Base-by-base conservation (phyloP, 768 basidiomycete genomes). In the Harrya chromipes region DNA sequence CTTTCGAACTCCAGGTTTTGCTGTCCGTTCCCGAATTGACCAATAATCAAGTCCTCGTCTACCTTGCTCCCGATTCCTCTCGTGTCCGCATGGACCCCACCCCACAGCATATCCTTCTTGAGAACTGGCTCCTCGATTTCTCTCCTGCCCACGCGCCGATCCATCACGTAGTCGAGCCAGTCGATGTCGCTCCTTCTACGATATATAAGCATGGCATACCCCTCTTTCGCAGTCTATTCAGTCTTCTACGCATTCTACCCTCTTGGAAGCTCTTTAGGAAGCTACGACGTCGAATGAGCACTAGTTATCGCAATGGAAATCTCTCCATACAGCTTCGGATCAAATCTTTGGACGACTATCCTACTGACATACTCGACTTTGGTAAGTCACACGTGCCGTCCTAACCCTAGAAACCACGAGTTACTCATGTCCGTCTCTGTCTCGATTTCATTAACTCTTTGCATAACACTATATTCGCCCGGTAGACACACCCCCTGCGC, bases 161-260 rank as follows among this genome's bases (percentile, higher is more conserved):
- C 10, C 53, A 55, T n/a, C 46, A 55, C 12, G 57, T 64, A 40
- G 59, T 64, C 39, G 64, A 63, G 47, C 56, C 51, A 38, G 57
- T 67, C 42, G 84, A 85, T 50, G 74, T 85, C 34, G 79, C 83
- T 13, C 80, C 85, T 31, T 77, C 89, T 0, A 86, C 84, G 12
- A 84, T 90, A 46, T 92, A 92, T 77, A 92, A 92, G 67, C 84
- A 90, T 58, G 82, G 85, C 31, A 91, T 92, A 59, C 78, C 86
- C 27, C 76, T 90, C 17, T 92, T 91, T 72, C 78, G 90, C 43
- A 87, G 86, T 61, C 6, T 92, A 73, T 73, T 62, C 53, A 84
- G 82, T 45, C 67, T 91, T 37, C 74, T 91, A 40, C 78, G 87
- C 46, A 75, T 89, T 21, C 75, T 90, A 4, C 90, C 90, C 16